Evolutionary conservation across 164 flowering plant species (phyloP), one percentile per base, ranked within the genome.

Genomic region (Umbellularia californica): DNA sequence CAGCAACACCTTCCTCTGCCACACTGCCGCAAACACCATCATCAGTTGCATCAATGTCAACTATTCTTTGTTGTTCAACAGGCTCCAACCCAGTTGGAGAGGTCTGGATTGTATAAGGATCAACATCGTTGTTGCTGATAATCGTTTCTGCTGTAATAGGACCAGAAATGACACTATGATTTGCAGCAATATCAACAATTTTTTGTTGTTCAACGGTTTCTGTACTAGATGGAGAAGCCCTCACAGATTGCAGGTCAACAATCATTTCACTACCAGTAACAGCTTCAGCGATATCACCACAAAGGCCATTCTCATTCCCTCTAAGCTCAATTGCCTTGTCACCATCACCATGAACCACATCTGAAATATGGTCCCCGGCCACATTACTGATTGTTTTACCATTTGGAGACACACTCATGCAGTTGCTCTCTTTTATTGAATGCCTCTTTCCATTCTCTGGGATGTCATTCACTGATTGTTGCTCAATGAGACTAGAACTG

Each of bases 1-100:
- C 58, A 75, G 69, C 14, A 76, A 64, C 65, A 51, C 75, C 73
- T 75, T 64, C 72, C 60, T 58, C 75, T 73, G 58, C 65, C 50
- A 19, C 73, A 69, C 73, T 82, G 13, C 24, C 10, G 22, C 52
- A 69, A 69, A 41, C 55, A 20, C 71, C 71, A 9, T 47, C 23
- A 35, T 69, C 71, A 69, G 71, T 41, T 12, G 71, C 10, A 20
- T 52, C 22, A 35, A 20, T 35, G 25, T n/a, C 27, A 41, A 28
- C 5, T 33, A 12, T 19, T 35, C 2, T n/a, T 20, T 19, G 55
- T 69, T 47, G 24, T 22, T 69, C 14, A 22, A 47, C 24, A 69
- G 58, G 55, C 28, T 25, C 69, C 47, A 27, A 30, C 20, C 19
- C 28, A 6, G 69, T 12, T 47, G 52, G 13, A 19, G 55, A 41